Percentiles rank a stretch among this genome's conserved stretches.
Evolutionary conservation across 1,284 basidiomycete genomes (phyloP).

Genomic region (Ganoderma sinense): DNA sequence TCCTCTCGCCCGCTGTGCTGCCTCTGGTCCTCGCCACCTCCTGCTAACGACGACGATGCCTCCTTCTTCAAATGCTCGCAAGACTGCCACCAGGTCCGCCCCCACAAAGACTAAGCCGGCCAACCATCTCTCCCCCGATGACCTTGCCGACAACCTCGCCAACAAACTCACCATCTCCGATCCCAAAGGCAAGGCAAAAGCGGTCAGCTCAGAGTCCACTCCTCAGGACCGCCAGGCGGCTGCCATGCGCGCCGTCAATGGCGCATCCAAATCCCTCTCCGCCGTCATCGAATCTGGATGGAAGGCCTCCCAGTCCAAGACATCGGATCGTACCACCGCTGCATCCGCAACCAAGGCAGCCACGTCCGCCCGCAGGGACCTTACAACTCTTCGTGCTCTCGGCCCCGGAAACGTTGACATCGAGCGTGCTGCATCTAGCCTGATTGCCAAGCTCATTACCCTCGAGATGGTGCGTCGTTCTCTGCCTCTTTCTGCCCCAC

Average conservation of each 20-base stretch:
- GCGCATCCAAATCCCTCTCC: slow-evolving; percentile 64
- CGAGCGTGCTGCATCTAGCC: slow-evolving; percentile 72
- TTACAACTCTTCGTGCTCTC: slow-evolving; percentile 54
- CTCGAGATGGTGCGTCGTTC: slow-evolving; percentile 66
- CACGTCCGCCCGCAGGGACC: slow-evolving; percentile 43
- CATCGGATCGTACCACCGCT: slow-evolving; percentile 33
- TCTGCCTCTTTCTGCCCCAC: slow-evolving; percentile 13
- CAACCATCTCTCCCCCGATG: slow-evolving; percentile 26
- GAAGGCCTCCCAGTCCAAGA: slow-evolving; percentile 47
- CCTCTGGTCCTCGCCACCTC: neutral
- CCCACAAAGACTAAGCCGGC: slow-evolving; percentile 21
- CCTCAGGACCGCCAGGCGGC: slow-evolving; percentile 36
- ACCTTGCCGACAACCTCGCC: slow-evolving; percentile 34
- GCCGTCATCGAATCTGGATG: slow-evolving; percentile 62
- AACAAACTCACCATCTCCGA: slow-evolving; percentile 35
- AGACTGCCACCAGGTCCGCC: slow-evolving; percentile 6
- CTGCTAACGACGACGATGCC: slow-evolving; percentile 13
- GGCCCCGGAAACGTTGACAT: slow-evolving; percentile 63
- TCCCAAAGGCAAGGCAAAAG: slow-evolving; percentile 29
- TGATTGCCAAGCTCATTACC: slow-evolving; percentile 67
- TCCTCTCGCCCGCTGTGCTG: neutral
- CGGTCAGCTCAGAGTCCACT: neutral
- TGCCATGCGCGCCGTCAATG: slow-evolving; percentile 70
- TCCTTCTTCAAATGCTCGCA: slow-evolving; percentile 16
- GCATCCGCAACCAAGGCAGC: slow-evolving; percentile 44